Evolutionary conservation across 2,329 filamentous ascomycete genomes (phyloP).

Genomic region (Ophiostoma sp.): DNA sequence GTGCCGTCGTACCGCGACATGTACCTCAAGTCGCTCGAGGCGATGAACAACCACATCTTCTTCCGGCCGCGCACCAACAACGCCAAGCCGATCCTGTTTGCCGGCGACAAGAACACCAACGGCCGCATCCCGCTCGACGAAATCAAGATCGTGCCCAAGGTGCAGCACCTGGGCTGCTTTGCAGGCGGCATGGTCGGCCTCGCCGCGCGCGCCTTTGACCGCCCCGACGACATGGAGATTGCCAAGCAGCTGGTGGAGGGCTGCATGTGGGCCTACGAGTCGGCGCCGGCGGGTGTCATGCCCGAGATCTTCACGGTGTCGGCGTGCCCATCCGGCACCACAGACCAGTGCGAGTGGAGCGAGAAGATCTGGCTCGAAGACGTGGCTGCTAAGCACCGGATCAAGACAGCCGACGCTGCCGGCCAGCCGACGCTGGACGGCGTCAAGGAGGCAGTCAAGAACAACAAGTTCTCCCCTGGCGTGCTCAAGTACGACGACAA

Average conservation of each 20-base stretch:
- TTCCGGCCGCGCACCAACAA: constrained; percentile 36
- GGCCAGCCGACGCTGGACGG: constrained; percentile 26
- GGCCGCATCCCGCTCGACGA: constrained; percentile 27
- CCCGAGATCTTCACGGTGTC: constrained; percentile 44
- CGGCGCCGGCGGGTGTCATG: constrained; percentile 53
- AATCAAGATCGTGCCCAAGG: constrained; percentile 32
- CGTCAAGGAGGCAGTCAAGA: constrained; percentile 36
- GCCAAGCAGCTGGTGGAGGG: constrained; percentile 57
- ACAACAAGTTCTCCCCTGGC: constrained; percentile 47
- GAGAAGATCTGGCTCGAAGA: constrained; percentile 28
- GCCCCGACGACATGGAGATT: constrained; percentile 50
- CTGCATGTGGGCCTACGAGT: constrained; percentile 59
- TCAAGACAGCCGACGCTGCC: background rate
- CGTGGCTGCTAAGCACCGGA: constrained; percentile 20
- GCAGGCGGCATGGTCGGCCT: constrained; percentile 61
- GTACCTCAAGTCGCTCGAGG: constrained; percentile 31
- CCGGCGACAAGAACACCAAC: constrained; percentile 40
- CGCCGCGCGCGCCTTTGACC: constrained; percentile 53
- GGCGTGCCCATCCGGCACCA: constrained; percentile 51
- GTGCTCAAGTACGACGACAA: constrained; percentile 51
- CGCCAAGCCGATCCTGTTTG: constrained; percentile 40
- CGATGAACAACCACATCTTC: constrained; percentile 41
- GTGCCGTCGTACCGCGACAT: constrained; percentile 37
- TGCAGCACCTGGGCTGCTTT: constrained; percentile 58
- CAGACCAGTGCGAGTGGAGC: constrained; percentile 28